Conservation (phyloP, 2,329 filamentous ascomycete species). For the Penicillium freii region DNA sequence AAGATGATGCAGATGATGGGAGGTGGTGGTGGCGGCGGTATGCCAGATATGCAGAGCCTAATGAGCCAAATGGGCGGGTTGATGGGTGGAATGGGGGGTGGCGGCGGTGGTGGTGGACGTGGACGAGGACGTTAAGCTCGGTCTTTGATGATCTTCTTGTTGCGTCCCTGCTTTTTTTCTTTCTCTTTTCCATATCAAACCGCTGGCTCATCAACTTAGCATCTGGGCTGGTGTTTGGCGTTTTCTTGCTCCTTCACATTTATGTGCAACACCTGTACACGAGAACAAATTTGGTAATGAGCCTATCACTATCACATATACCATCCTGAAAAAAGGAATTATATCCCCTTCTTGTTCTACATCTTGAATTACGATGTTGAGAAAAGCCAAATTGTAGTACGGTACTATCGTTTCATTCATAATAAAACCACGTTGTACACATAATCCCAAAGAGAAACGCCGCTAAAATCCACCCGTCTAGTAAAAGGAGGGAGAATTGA, state of each 20-base stretch:
- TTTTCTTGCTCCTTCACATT: conserved; percentile 11
- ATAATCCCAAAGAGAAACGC: conserved; percentile 14
- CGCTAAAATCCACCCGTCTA: conserved; percentile 15
- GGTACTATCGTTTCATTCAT: conserved; percentile 24
- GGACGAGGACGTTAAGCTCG: conserved; percentile 32
- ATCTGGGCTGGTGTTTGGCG: conserved; percentile 24
- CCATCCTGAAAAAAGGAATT: conserved; percentile 1
- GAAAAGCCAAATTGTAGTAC: not conserved
- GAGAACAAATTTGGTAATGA: conserved; percentile 7
- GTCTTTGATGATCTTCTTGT: not conserved
- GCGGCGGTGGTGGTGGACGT: conserved; percentile 42
- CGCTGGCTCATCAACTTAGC: conserved; percentile 17
- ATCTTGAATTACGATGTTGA: not conserved
- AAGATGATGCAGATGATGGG: conserved; percentile 97
- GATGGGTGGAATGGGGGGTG: conserved; percentile 49
- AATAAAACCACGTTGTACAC: conserved; percentile 19
- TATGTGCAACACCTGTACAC: conserved; percentile 12
- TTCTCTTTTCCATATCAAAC: conserved; percentile 13
- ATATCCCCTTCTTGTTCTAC: not conserved
- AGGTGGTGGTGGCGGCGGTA: conserved; percentile 63
- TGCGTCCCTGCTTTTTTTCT: conserved; percentile 1
- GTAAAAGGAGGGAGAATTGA: not conserved
- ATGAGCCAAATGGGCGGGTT: conserved; percentile 71
- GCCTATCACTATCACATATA: conserved; percentile 13
- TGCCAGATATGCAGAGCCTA: conserved; percentile 74